Conservation (phyloP, 2,329 filamentous ascomycete species). For the Colletotrichum abscissum region DNA sequence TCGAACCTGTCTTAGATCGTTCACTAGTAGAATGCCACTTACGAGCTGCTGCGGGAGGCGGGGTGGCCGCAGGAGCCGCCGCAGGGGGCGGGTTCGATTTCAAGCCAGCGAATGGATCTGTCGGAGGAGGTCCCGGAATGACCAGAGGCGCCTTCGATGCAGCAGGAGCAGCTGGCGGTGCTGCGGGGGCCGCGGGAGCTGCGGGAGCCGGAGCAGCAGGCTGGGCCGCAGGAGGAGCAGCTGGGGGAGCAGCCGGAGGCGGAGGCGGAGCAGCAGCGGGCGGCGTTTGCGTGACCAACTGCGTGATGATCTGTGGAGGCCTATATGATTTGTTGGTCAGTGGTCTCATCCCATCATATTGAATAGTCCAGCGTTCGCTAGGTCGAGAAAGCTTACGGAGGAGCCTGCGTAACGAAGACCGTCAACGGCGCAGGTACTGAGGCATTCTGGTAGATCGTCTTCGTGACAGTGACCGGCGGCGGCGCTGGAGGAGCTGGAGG, state of each 20-base stretch:
- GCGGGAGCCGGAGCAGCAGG: slow-evolving; percentile 16
- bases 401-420: slow-evolving; percentile 27
- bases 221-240: background rate
- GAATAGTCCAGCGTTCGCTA: background rate
- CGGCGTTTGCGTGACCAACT: background rate
- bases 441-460: slow-evolving; percentile 27
- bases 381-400: slow-evolving; percentile 10
- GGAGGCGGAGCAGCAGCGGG: slow-evolving; percentile 30
- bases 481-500: background rate
- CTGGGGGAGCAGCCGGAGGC: background rate
- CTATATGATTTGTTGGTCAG: slow-evolving; percentile 3
- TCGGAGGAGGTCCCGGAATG: background rate
- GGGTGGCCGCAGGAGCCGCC: slow-evolving; percentile 1
- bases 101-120: slow-evolving; percentile 17
- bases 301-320: slow-evolving; percentile 10
- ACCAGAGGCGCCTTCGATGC: slow-evolving; percentile 7
- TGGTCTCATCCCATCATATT: background rate
- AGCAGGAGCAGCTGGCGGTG: slow-evolving; percentile 1
- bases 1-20: background rate
- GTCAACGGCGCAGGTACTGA: slow-evolving; percentile 26
- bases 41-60: slow-evolving; percentile 25
- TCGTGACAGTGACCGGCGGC: slow-evolving; percentile 20
- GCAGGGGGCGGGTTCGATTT: slow-evolving; percentile 8
- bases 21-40: background rate
- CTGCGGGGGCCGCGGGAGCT: slow-evolving; percentile 17